These are phyloP conservation scores for Fragaria ananassa DNA, from an alignment of 306 rosid species.

Conservation along the genomic window DNA sequence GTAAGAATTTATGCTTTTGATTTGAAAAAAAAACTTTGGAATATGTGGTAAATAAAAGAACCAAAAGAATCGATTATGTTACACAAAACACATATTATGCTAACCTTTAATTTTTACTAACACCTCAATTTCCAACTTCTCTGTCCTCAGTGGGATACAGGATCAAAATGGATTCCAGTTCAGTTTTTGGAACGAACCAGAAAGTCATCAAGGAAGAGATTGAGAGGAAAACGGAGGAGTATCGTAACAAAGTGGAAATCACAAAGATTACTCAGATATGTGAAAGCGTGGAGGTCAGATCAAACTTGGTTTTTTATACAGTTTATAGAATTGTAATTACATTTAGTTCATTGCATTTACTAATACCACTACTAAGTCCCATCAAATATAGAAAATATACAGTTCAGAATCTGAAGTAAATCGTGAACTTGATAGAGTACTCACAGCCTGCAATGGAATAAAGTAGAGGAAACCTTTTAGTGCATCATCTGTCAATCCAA, in stretches of 20 bases:
- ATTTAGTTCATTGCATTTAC: neutral
- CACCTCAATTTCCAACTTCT: neutral
- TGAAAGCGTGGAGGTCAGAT: constrained; percentile 43
- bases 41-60: neutral
- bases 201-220: constrained; percentile 37
- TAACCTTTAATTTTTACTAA: neutral
- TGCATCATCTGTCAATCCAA: neutral
- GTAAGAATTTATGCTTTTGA: constrained; percentile 37
- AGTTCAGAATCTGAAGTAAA: neutral
- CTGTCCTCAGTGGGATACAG: constrained; percentile 62
- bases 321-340: neutral
- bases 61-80: neutral
- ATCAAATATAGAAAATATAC: neutral
- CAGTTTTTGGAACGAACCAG: constrained; percentile 39
- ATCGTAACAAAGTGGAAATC: constrained; percentile 27
- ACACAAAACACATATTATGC: constrained; percentile 6
- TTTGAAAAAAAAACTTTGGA: neutral
- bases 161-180: constrained; percentile 40
- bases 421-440: neutral
- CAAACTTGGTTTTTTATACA: neutral
- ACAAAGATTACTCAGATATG: constrained; percentile 32
- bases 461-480: neutral
- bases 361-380: neutral
- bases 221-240: constrained; percentile 39
- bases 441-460: neutral